Percentiles rank a stretch among this genome's conserved stretches.
phyloP scores from a whole-genome alignment of 2,329 filamentous ascomycete genomes.

The Thielaviopsis cerberus region DNA sequence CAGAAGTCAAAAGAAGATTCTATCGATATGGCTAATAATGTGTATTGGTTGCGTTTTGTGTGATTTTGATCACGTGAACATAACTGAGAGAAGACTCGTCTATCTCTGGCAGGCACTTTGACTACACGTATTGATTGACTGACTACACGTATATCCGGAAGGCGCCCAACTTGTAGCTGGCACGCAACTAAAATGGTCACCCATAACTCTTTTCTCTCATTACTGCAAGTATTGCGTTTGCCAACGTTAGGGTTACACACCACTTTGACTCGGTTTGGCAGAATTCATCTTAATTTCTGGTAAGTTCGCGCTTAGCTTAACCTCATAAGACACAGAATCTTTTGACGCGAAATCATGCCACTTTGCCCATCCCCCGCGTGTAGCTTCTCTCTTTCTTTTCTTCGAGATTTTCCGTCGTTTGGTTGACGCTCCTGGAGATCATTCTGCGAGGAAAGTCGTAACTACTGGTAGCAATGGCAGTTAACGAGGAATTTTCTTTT shows the following conservation, averaged over 20 bases:
- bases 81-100: background rate
- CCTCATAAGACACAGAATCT: background rate
- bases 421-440: background rate
- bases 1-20: too few relatives aligned
- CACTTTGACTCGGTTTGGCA: background rate
- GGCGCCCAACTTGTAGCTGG: too few relatives aligned
- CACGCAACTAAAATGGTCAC: too few relatives aligned
- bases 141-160: too few relatives aligned
- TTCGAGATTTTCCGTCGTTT: background rate
- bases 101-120: background rate
- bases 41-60: background rate
- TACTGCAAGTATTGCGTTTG: too few relatives aligned
- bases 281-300: background rate
- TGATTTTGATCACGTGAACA: background rate
- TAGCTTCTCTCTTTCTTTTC: background rate
- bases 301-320: background rate
- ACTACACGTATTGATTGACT: too few relatives aligned
- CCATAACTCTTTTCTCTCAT: too few relatives aligned
- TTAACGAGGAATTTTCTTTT: background rate
- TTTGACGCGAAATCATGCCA: background rate
- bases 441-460: background rate
- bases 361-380: background rate
- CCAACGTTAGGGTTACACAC: background rate
- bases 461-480: too few relatives aligned
- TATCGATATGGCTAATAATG: too few relatives aligned